Base-by-base conservation (phyloP, 1,284 basidiomycete species). In the Microbotryum saponariae region DNA sequence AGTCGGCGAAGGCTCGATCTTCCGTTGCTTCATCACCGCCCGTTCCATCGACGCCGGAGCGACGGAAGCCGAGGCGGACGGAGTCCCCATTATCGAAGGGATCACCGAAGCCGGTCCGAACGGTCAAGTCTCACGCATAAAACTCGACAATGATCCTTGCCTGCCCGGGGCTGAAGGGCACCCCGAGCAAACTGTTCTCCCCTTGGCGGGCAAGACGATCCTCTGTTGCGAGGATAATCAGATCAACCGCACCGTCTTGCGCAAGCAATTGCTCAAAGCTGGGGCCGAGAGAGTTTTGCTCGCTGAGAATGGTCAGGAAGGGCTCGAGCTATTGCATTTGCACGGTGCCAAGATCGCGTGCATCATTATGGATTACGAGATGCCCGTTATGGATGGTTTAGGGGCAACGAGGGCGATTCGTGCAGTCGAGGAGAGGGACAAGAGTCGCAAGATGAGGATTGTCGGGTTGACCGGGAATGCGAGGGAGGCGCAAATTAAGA, bases 181-280 rank as follows among this genome's bases (percentile, higher is more conserved):
- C 23, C 12, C 60, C 60, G 23, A 46, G 59, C 20, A 48, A 20
- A 6, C 57, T 54, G 2, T 29, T 57, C 9, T 42, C 16, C 37
- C 14, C 37, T 42, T 18, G 37, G 37, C 37, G 37, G 37, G 37
- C 14, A 12, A 42, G 37, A 51, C 10, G 21, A 33, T 65, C 18
- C 44, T 65, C 18, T 65, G 63, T 55, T 65, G 63, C 60, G 63
- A 65, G 59, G 63, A 65, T 51, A 65, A 65, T 42, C 60, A 62
- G 25, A 65, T 65, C 54, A 65, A 65, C 55, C 60, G 63, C 1
- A 65, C 60, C 2, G 60, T 65, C 10, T 44, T 65, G 18, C 53
- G 59, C 14, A 46, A 51, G 8, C 65, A 67, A 44, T 58, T 67
- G 14, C 44, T 33, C 25, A 62, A 64, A 44, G 58, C 63, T 18